Evolutionary conservation across 371 early-diverging fungal species (phyloP).

Genomic region (Vairimorpha apis): DNA sequence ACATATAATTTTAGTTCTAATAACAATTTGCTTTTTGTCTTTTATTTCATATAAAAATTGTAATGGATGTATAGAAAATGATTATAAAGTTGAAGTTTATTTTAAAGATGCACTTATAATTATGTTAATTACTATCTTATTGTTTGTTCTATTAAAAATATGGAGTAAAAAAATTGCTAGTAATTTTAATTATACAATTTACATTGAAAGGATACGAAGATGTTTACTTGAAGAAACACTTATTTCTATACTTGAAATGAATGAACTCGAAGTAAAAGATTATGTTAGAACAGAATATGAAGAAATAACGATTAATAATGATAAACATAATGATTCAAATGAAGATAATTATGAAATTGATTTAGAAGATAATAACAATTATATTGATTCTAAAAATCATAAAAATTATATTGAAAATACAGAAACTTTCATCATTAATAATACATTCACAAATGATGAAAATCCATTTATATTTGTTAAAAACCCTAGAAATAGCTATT

Average conservation of each 20-base stretch:
- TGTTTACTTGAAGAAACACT: constrained; percentile 56
- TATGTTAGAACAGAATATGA: constrained; percentile 18
- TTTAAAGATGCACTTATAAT: constrained; percentile 17
- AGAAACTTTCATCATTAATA: too few relatives aligned
- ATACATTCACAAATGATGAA: too few relatives aligned
- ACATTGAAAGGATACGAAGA: constrained; percentile 54
- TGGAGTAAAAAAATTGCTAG: constrained; percentile 45
- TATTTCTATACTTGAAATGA: constrained; percentile 42
- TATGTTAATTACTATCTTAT: constrained; percentile 11
- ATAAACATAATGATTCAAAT: too few relatives aligned
- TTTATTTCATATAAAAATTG: not conserved
- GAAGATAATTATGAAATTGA: too few relatives aligned
- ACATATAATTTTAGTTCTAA: constrained; percentile 32
- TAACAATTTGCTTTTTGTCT: not conserved
- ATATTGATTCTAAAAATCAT: too few relatives aligned
- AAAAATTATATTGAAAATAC: too few relatives aligned
- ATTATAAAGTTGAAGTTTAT: constrained; percentile 28
- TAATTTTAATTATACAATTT: constrained; percentile 61
- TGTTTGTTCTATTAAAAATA: constrained; percentile 29
- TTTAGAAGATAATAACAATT: too few relatives aligned
- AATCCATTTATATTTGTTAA: too few relatives aligned
- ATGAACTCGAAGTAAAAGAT: constrained; percentile 24
- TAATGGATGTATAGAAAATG: constrained; percentile 24
- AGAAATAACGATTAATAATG: constrained; percentile 13
- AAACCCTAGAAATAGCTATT: too few relatives aligned